Evolutionary conservation across 805 yeast genomes (phyloP), one percentile per base, ranked within the genome.

Genomic region (Metschnikowia reukaufii): DNA sequence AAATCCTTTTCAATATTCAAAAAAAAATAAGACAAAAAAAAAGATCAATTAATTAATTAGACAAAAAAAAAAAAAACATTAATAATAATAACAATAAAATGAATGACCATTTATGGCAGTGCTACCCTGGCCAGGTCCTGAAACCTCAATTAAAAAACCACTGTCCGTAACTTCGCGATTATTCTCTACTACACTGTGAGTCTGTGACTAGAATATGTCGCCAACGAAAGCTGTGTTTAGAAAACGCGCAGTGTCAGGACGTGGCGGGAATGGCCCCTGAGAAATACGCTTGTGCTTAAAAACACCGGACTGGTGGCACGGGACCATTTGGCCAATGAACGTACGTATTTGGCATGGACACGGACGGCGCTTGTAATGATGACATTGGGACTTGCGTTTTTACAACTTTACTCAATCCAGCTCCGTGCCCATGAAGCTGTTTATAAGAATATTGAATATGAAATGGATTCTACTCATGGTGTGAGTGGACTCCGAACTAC

Each of bases 281-380:
- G 7, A 33, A 33, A 33, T 33, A 19, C 48, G 8, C 50, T 58
- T 2, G 32, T 55, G 3, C 48, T 68, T 1, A 58, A 61, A 12
- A 70, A 70, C 47, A 48, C 50, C 9, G 70, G 67, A 13, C 60
- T 69, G 16, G 67, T 64, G 6, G 76, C 76, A 3, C 54, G 74
- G 40, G 76, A 70, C 53, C 73, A 70, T 45, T 60, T 82, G 68
- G 86, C 87, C 9, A 80, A 80, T 39, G 86, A 82, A 53, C 65
- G 87, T 56, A 82, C 86, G 1, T 82, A 78, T 47, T 61, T 82
- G 10, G 84, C 86, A 0, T 82, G 86, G 86, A 61, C 81, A 25
- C 67, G 86, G 37, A 81, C 86, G 0, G 78, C 84, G 2, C 62
- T 82, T 34, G 76, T 81, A 15, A 69, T 81, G 39, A 76, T 82